Base-by-base conservation (phyloP, 495 filamentous ascomycete genomes). In the Penicillium daleae region DNA sequence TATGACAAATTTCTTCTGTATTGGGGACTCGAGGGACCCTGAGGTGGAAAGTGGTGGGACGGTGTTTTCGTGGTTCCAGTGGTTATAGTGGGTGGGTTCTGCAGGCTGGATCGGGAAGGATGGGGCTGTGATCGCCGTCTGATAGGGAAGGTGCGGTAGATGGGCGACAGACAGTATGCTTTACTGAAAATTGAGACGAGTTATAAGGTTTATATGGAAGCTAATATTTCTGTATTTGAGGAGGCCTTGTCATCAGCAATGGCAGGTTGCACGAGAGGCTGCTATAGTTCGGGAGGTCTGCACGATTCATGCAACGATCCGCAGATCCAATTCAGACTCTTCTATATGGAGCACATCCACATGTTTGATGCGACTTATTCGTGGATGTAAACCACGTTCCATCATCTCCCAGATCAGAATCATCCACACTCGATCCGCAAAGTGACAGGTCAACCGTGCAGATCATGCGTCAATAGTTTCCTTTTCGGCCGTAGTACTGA, bases 1-100 rank as follows among this genome's bases (percentile, higher is more conserved):
- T 57, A 42, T 61, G 57, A 67, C 53, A 64, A 61, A 59, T 48
- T 12, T 46, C 61, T 61, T 61, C 35, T 52, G 48, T 24, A 33
- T 17, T 32, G 57, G 39, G 4, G 35, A 17, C 1, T n/a, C n/a
- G n/a, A n/a, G n/a, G n/a, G n/a, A n/a, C n/a, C n/a, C n/a, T n/a
- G n/a, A n/a, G n/a, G n/a, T n/a, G n/a, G n/a, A n/a, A n/a, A n/a
- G n/a, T n/a, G 54, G 33, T 40, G 13, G 54, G 35, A 37, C 32
- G 24, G 31, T n/a, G n/a, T 7, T 56, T 56, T 24, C 19, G 9
- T 56, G 33, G 33, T 33, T 42, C 6, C 4, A 22, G 31, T 27
- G 6, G 46, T 21, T 29, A n/a, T 8, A 29, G 52, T 52, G 37
- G 61, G 46, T 39, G 57, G 48, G 32, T 62, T 59, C 40, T 31